Base-by-base conservation (phyloP, 495 filamentous ascomycete genomes). In the Immersiella caudata region DNA sequence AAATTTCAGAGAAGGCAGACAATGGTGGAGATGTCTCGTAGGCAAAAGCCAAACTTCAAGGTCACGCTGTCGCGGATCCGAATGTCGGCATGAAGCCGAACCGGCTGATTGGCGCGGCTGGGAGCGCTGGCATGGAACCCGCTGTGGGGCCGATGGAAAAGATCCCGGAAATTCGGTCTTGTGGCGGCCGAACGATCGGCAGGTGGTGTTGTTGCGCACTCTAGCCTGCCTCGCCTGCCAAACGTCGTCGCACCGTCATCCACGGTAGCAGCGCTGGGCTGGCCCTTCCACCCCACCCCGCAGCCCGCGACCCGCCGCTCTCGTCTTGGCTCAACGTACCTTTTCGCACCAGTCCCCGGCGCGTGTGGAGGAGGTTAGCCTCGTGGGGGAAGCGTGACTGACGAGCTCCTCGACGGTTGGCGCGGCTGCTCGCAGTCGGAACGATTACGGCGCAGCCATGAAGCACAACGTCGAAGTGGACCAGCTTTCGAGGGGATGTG, bases 21-120 rank as follows among this genome's bases (percentile, higher is more conserved):
- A 62, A 62, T 49, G 59, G 58, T 49, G 59, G 59, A 62, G 22
- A 62, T 62, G 21, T 62, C 29, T 12, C 26, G 12, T 26, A n/a
- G 57, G 33, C n/a, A 22, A 40, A 26, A 27, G 36, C 20, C 35
- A 36, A 29, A 49, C 22, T 11, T 26, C 29, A 11, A 62, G 59
- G 35, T 21, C 26, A 49, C 20, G 36, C 18, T 33, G 33, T 3
- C 59, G 50, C 61, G 63, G 62, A 57, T 65, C 51, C 51, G 52
- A 55, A 29, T 12, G 16, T 57, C 51, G 63, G 63, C 63, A 65
- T 33, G 46, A 14, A 25, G 26, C 46, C 24, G 61, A 9, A 49
- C 61, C 61, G 61, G 61, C 46, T 65, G 63, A 65, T 65, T 65
- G 63, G 63, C 52, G 63, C 63, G 52, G 56, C 6, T 59, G 56